Conservation (phyloP, 192 early-diverging fungal genomes). For the Podila minutissima region DNA sequence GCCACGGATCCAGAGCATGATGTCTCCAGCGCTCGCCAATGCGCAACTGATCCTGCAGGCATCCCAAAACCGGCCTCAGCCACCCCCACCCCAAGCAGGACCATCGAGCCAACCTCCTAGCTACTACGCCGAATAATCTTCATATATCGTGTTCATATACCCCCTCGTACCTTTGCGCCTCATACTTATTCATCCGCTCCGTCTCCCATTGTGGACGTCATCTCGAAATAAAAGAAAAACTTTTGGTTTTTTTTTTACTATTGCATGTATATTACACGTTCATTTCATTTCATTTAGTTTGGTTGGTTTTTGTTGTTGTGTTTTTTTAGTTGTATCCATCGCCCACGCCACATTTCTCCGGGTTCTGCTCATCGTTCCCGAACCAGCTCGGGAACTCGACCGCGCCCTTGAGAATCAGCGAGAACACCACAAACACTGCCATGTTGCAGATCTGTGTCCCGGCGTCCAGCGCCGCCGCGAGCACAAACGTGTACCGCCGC, state of each 20-base stretch:
- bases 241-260: too few species aligned
- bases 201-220: too few species aligned
- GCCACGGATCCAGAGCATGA: slow-evolving; percentile 3
- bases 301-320: too few species aligned
- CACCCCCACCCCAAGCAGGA: not conserved
- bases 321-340: slow-evolving; percentile 31
- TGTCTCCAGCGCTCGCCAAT: slow-evolving; percentile 32
- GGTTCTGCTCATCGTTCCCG: slow-evolving; percentile 27
- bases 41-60: slow-evolving; percentile 35
- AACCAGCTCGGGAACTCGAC: slow-evolving; percentile 33
- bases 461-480: slow-evolving; percentile 44
- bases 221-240: too few species aligned
- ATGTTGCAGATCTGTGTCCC: slow-evolving; percentile 53
- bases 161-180: too few species aligned
- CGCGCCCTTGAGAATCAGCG: slow-evolving; percentile 35
- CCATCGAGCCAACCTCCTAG: not conserved
- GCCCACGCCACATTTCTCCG: slow-evolving; percentile 32
- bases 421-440: slow-evolving; percentile 48
- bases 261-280: too few species aligned
- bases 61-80: slow-evolving; percentile 10
- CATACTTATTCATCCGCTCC: too few species aligned
- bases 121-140: not conserved
- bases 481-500: slow-evolving; percentile 42
- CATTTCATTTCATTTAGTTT: too few species aligned
- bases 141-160: not conserved